These are phyloP conservation scores for Dictyostelium intermedium DNA, from an alignment of 78 protist genomes.

Conservation along the genomic window DNA sequence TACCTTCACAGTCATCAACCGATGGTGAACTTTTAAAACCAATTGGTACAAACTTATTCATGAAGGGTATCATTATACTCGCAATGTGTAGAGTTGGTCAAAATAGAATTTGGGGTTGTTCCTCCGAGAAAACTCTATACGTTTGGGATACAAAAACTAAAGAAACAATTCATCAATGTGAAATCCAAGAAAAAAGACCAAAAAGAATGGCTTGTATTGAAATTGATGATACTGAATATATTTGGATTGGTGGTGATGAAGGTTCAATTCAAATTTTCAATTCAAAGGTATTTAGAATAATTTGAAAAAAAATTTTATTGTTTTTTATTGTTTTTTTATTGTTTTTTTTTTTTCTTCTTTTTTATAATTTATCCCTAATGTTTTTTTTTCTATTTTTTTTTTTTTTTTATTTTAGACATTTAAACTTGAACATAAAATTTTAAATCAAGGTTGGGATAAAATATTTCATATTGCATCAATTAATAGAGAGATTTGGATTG, in stretches of 20 bases:
- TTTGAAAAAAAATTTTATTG: neutral
- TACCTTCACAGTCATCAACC: neutral
- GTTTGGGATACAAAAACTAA: conserved; percentile 58
- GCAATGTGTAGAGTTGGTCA: conserved; percentile 45
- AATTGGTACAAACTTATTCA: conserved; percentile 42
- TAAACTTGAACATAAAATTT: conserved; percentile 30
- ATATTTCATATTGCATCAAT: conserved; percentile 20
- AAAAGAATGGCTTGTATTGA: conserved; percentile 44
- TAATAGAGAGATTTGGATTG: conserved; percentile 22
- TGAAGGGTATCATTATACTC: conserved; percentile 9
- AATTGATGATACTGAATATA: conserved; percentile 38
- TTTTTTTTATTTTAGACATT: neutral
- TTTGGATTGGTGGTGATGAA: conserved; percentile 79
- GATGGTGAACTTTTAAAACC: neutral
- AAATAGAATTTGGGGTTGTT: conserved; percentile 65
- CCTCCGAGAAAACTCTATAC: conserved; percentile 10
- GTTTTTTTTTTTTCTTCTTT: neutral
- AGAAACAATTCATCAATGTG: conserved; percentile 17
- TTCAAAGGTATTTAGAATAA: conserved; percentile 52
- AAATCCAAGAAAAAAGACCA: conserved; percentile 51
- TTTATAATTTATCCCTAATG: too few species aligned
- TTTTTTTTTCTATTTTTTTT: too few species aligned
- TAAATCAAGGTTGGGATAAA: conserved; percentile 64
- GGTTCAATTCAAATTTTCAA: conserved; percentile 63
- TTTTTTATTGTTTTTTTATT: neutral